A percentile compares a stretch with the other conserved stretches of the same genome.
Conservation (phyloP, 139 green algal genomes). For the Chlamydomonas schloesseri region DNA sequence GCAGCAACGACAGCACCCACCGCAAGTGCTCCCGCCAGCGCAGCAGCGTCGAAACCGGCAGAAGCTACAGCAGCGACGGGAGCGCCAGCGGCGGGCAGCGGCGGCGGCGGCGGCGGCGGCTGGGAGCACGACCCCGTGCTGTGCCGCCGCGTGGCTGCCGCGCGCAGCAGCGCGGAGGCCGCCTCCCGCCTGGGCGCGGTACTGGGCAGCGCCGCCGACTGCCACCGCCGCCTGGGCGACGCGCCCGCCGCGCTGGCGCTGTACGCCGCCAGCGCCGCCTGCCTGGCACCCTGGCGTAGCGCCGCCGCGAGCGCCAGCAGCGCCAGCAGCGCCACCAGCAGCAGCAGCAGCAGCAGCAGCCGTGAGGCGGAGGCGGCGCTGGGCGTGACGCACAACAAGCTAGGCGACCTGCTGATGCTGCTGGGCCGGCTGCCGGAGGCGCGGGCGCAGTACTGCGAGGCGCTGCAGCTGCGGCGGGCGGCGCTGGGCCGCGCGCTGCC, state of each 20-base stretch:
- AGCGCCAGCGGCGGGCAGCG: not conserved
- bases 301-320: too few species aligned
- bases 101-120: not conserved
- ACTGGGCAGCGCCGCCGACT: constrained; percentile 41
- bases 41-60: not conserved
- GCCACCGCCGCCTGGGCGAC: constrained; percentile 35
- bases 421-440: not conserved
- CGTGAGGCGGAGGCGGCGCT: constrained; percentile 8
- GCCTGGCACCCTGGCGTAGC: constrained; percentile 13
- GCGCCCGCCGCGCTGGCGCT: not conserved
- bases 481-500: too few species aligned
- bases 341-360: not conserved
- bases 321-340: too few species aligned
- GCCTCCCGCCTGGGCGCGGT: constrained; percentile 45
- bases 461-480: not conserved
- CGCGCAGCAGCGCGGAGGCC: not conserved
- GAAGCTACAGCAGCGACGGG: not conserved
- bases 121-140: not conserved
- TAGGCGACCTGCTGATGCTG: constrained; percentile 33
- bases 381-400: constrained; percentile 47
- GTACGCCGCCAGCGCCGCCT: constrained; percentile 9
- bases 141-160: not conserved
- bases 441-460: constrained; percentile 1
- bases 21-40: not conserved
- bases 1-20: not conserved